phyloP scores from a whole-genome alignment of 2,329 filamentous ascomycete genomes.

The Decorospora gaudefroyi region DNA sequence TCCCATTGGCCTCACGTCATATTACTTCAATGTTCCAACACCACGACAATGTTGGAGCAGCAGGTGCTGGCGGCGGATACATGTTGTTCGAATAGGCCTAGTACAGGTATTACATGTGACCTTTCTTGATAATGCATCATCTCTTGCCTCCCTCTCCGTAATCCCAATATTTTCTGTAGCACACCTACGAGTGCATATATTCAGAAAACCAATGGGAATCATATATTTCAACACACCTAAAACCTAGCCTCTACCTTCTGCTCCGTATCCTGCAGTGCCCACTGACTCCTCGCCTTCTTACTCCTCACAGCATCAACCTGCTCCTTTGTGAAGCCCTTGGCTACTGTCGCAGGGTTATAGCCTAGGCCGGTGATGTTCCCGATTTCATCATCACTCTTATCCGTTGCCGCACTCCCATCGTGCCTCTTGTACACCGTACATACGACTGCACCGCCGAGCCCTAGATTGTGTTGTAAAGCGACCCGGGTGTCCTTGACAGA shows the following conservation, averaged over 20 bases:
- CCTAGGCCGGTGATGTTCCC: slow-evolving; percentile 71
- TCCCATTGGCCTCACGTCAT: background rate
- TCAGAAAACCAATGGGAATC: too few species aligned
- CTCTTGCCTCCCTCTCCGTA: too few species aligned
- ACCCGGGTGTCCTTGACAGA: slow-evolving; percentile 68
- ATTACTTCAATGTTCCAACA: background rate
- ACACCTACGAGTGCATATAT: too few species aligned
- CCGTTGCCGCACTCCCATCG: slow-evolving; percentile 69
- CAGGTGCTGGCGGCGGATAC: too few species aligned
- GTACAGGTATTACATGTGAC: too few species aligned
- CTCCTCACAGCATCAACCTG: slow-evolving; percentile 72
- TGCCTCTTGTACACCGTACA: slow-evolving; percentile 86
- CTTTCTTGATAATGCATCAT: too few species aligned
- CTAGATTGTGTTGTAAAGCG: slow-evolving; percentile 90
- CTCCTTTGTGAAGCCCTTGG: slow-evolving; percentile 80
- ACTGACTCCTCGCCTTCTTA: slow-evolving; percentile 68
- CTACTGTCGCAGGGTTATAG: slow-evolving; percentile 90
- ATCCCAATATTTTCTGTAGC: too few species aligned
- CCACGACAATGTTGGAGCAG: too few species aligned
- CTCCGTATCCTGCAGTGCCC: slow-evolving; percentile 76
- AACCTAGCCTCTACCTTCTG: slow-evolving; percentile 75
- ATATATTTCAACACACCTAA: slow-evolving; percentile 48
- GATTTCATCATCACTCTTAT: slow-evolving; percentile 66
- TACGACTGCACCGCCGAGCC: slow-evolving; percentile 86
- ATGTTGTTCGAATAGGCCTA: too few species aligned